Conservation (phyloP, 495 filamentous ascomycete genomes). For the Neurospora sp. region DNA sequence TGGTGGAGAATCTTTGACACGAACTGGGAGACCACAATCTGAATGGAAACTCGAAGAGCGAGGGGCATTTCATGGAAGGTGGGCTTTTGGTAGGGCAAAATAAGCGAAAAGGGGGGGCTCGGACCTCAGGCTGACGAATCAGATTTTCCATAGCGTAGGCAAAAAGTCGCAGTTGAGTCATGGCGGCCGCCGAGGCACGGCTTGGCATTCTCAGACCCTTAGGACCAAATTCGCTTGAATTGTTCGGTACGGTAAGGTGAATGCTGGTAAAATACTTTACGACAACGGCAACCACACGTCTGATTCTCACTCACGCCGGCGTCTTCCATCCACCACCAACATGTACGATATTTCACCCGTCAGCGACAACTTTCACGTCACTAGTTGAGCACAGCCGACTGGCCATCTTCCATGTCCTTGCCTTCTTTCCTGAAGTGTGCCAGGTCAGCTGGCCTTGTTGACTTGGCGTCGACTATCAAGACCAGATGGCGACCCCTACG, state of each 20-base stretch:
- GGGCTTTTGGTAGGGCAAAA: background rate
- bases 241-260: background rate
- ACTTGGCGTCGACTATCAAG: background rate
- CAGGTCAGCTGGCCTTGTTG: background rate
- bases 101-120: background rate
- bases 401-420: background rate
- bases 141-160: background rate
- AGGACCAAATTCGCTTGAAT: background rate
- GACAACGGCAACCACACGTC: background rate
- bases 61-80: background rate
- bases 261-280: background rate
- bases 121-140: background rate
- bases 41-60: background rate
- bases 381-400: background rate
- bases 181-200: background rate
- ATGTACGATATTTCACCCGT: background rate
- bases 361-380: background rate
- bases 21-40: background rate
- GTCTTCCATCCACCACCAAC: background rate
- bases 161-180: background rate
- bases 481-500: background rate
- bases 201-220: background rate
- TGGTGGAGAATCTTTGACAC: background rate
- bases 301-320: background rate
- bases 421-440: background rate